A percentile compares a stretch with the other conserved stretches of the same genome.
phyloP scores from a whole-genome alignment of 805 yeast genomes.

The Teunomyces gatunensis region DNA sequence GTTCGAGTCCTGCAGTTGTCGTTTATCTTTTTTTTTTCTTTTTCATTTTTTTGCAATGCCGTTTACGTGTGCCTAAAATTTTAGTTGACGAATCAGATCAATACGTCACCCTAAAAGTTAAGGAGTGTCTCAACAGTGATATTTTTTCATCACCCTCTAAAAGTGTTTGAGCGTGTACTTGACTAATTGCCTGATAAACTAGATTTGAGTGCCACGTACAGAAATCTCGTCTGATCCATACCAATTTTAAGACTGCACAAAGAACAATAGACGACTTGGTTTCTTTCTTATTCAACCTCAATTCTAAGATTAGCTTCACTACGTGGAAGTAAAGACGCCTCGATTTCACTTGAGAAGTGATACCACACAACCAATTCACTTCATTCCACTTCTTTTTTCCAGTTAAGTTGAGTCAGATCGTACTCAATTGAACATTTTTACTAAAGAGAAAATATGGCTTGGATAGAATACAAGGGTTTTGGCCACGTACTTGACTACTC shows the following conservation, averaged over 20 bases:
- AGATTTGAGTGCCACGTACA: neutral
- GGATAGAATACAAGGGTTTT: constrained; percentile 11
- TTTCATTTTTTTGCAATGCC: too few relatives aligned
- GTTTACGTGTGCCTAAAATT: too few relatives aligned
- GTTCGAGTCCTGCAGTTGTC: constrained; percentile 13
- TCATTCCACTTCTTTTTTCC: neutral
- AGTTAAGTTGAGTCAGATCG: neutral
- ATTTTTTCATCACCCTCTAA: neutral
- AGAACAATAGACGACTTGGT: neutral
- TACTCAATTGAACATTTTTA: neutral
- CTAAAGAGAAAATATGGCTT: neutral
- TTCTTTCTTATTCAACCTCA: neutral
- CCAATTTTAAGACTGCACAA: neutral
- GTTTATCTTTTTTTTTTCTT: constrained; percentile 1
- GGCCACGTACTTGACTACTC: constrained; percentile 11
- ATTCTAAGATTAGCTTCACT: neutral
- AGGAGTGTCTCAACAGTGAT: too few relatives aligned
- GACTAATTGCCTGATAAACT: too few relatives aligned
- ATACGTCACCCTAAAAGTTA: too few relatives aligned
- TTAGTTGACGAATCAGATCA: too few relatives aligned
- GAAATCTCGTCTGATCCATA: neutral
- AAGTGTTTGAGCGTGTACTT: too few relatives aligned
- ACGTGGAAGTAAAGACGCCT: neutral
- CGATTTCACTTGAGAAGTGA: neutral
- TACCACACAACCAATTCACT: neutral